Evolutionary conservation across 345 rosid species (phyloP), one percentile per base, ranked within the genome.

Genomic region (Gossypium sturtianum): DNA sequence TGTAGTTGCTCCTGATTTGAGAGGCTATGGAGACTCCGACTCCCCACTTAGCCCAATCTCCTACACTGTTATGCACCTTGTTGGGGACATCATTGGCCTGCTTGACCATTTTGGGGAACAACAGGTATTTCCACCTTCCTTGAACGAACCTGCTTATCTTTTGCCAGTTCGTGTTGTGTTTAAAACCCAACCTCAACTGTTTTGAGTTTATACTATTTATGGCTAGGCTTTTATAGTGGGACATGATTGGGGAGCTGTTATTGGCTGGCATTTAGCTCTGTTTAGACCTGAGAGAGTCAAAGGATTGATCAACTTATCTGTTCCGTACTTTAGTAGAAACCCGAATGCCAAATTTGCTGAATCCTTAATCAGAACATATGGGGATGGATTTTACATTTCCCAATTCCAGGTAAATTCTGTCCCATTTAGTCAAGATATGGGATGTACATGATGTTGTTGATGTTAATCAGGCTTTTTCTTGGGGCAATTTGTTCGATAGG

Each of bases 161-260:
- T 58, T 12, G n/a, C 66, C 20, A 7, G 13, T 41, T 7, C 10
- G 62, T 53, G 9, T 71, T 54, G 63, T 38, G 34, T 12, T 17
- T 10, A 19, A 47, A 47, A 9, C 3, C 3, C 11, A 4, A 11
- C 11, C 27, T 11, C 9, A n/a, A 45, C 19, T 12, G 22, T 9
- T 45, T 60, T 6, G 59, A 51, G 47, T 63, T 68, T 0, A 59
- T 48, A 22, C 13, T 12, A 9, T 70, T 1, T 19, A 57, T 77
- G 78, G 52, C 16, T 25, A 91, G 97, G 90, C 89, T 53, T 87
- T 84, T 85, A 85, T 89, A 8, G 89, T 76, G 43, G 97, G 91
- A 43, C 90, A 86, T 81, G 93, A 91, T 65, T 87, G 92, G 93
- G 97, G 97, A 76, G 85, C 91, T 49, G 22, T 57, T 45, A 71